Conservation (phyloP, 2,329 filamentous ascomycete genomes). For the Torrubiella hemipterigena region DNA sequence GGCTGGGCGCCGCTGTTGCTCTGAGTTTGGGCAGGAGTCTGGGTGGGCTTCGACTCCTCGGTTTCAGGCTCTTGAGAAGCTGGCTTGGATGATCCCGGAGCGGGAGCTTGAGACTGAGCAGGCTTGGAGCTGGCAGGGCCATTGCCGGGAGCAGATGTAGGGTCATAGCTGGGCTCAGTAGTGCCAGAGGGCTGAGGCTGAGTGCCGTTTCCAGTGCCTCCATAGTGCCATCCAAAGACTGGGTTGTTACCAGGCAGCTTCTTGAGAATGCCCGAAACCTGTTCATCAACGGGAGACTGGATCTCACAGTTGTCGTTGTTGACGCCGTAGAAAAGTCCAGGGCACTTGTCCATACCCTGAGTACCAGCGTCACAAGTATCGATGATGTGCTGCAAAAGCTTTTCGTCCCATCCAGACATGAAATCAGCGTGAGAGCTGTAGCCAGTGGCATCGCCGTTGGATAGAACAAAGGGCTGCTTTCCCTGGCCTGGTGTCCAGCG, state of each 20-base stretch:
- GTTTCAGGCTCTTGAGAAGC: background rate
- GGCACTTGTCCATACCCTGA: constrained; percentile 50
- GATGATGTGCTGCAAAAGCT: constrained; percentile 53
- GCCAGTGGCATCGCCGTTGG: constrained; percentile 59
- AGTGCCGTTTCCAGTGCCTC: constrained; percentile 14
- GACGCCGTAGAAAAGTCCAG: constrained; percentile 39
- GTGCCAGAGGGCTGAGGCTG: background rate
- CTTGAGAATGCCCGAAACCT: constrained; percentile 28
- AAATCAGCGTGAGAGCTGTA: constrained; percentile 64
- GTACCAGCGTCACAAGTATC: constrained; percentile 51
- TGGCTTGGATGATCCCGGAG: constrained; percentile 1
- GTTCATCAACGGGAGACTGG: constrained; percentile 31
- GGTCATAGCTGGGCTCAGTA: background rate
- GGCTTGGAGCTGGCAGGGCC: background rate
- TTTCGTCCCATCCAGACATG: constrained; percentile 58
- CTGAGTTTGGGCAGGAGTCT: constrained; percentile 1
- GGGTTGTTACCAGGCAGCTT: constrained; percentile 44
- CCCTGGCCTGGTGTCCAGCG: constrained; percentile 43
- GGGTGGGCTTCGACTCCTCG: background rate
- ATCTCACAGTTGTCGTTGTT: constrained; percentile 42
- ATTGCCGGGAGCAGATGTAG: background rate
- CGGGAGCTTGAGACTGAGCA: background rate
- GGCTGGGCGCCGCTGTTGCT: constrained; percentile 1
- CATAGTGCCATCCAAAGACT: constrained; percentile 38
- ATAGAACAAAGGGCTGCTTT: constrained; percentile 52